phyloP scores from a whole-genome alignment of 305 asterid species.

The Fraxinus paxiana region DNA sequence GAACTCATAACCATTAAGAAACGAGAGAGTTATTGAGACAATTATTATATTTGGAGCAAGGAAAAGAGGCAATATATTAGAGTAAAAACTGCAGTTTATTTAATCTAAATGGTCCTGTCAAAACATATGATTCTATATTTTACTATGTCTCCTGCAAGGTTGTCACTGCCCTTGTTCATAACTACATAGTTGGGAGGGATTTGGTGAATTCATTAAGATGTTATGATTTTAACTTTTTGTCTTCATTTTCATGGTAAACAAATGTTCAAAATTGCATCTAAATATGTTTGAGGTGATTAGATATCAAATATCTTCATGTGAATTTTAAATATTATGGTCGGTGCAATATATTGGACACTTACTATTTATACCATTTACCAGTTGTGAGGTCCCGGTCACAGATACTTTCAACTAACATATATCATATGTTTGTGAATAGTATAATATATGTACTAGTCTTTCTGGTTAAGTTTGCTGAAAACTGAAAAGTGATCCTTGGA shows the following conservation, averaged over 20 bases:
- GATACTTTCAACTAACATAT: not conserved
- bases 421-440: not conserved
- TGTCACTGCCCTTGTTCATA: not conserved
- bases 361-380: not conserved
- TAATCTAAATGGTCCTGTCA: not conserved
- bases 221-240: not conserved
- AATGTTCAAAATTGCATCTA: not conserved
- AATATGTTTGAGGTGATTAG: not conserved
- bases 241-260: not conserved
- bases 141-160: not conserved
- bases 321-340: not conserved
- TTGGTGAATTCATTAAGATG: not conserved
- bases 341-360: not conserved
- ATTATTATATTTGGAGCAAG: slow-evolving; percentile 16
- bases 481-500: not conserved
- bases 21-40: slow-evolving; percentile 5
- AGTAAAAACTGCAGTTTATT: slow-evolving; percentile 8
- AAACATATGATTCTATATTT: not conserved
- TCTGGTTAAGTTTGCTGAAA: not conserved
- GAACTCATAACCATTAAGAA: slow-evolving; percentile 4
- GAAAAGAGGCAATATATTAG: not conserved
- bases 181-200: not conserved
- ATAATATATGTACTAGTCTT: not conserved
- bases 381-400: not conserved
- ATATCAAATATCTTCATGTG: not conserved